Evolutionary conservation across 306 rosid species (phyloP).

Genomic region (Pyrus pyrifolia): DNA sequence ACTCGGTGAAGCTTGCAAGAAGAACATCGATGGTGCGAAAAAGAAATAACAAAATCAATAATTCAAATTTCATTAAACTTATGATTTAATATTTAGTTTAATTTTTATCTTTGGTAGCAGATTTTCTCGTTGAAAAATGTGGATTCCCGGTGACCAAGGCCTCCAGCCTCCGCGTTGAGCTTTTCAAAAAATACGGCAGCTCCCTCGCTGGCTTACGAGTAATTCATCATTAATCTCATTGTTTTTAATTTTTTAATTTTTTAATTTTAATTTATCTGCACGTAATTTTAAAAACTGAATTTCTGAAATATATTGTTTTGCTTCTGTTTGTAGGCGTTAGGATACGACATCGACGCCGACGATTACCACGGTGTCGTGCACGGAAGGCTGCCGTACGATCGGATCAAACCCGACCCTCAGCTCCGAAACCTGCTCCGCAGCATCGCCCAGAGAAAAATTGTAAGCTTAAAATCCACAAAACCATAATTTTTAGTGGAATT

Average conservation of each 20-base stretch:
- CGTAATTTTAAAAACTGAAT: neutral
- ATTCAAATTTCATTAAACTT: neutral
- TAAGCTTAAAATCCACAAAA: slow-evolving; percentile 12
- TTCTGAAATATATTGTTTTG: neutral
- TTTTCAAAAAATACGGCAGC: slow-evolving; percentile 84
- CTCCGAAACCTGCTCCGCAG: slow-evolving; percentile 50
- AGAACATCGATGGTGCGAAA: slow-evolving; percentile 58
- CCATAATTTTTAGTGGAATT: no score
- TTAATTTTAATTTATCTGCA: neutral
- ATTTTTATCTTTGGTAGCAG: slow-evolving; percentile 6
- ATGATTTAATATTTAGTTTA: neutral
- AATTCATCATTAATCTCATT: neutral
- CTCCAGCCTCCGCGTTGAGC: slow-evolving; percentile 50
- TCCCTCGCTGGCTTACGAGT: slow-evolving; percentile 86
- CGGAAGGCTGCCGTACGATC: slow-evolving; percentile 80
- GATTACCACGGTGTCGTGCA: slow-evolving; percentile 90
- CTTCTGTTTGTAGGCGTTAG: slow-evolving; percentile 43
- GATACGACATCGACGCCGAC: slow-evolving; percentile 59
- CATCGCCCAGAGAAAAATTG: slow-evolving; percentile 64
- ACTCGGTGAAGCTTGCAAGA: slow-evolving; percentile 47
- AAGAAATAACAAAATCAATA: neutral
- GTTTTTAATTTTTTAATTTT: neutral
- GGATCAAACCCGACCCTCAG: slow-evolving; percentile 54
- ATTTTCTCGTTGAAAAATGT: slow-evolving; percentile 55
- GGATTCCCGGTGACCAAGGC: slow-evolving; percentile 63